Conservation (phyloP, 2,329 filamentous ascomycete genomes). For the Penicillium glabrum region DNA sequence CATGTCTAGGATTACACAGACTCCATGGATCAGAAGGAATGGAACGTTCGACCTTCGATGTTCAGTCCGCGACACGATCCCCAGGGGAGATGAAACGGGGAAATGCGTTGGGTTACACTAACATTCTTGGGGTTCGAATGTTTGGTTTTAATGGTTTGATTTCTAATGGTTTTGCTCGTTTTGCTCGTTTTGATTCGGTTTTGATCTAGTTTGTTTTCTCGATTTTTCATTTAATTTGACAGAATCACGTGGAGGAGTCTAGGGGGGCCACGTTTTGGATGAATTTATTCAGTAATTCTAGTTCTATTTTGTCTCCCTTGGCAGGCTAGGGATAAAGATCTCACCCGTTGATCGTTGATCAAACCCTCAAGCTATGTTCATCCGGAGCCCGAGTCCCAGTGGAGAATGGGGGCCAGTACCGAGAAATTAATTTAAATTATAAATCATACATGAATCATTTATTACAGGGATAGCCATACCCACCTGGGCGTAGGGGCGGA, state of each 20-base stretch:
- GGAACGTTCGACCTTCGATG: slow-evolving; percentile 4
- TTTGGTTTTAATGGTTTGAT: too few species aligned
- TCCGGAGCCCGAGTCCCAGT: slow-evolving; percentile 7
- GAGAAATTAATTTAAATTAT: neutral
- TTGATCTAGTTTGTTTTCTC: neutral
- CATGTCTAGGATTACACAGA: too few species aligned
- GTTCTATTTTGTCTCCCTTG: slow-evolving; percentile 7
- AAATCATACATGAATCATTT: neutral
- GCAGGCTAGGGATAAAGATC: slow-evolving; percentile 30
- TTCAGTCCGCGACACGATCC: slow-evolving; percentile 20
- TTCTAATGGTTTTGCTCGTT: neutral
- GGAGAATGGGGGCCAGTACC: neutral
- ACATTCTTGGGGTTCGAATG: slow-evolving; percentile 3
- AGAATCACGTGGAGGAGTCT: neutral
- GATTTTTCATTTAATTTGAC: neutral
- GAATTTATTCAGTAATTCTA: neutral
- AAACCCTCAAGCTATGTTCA: neutral
- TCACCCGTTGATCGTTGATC: slow-evolving; percentile 20
- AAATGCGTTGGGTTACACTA: slow-evolving; percentile 21
- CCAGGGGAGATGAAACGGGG: slow-evolving; percentile 20
- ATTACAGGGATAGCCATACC: neutral
- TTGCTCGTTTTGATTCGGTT: neutral
- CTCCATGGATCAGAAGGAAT: too few species aligned
- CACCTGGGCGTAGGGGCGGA: neutral
- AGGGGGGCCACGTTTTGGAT: neutral